These are phyloP conservation scores for Phytophthora melonis DNA, from an alignment of 352 stramenopile species.

Conservation along the genomic window DNA sequence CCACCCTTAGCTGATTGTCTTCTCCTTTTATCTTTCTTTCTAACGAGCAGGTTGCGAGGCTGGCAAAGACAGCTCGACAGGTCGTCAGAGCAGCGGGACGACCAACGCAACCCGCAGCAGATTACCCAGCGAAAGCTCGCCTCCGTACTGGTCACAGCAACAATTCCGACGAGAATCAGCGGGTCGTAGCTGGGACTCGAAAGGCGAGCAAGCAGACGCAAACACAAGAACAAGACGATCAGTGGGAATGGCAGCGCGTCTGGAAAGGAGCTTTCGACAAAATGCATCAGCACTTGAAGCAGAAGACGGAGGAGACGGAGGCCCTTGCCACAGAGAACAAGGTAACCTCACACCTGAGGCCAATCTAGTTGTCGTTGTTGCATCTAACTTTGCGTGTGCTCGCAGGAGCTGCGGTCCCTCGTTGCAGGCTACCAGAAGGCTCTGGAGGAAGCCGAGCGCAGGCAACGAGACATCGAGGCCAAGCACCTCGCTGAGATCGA, in stretches of 20 bases:
- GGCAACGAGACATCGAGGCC: conserved; percentile 39
- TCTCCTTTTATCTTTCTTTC: background rate
- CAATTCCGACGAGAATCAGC: conserved; percentile 13
- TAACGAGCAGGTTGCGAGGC: conserved; percentile 31
- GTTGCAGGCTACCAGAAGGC: conserved; percentile 52
- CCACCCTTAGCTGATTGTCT: background rate
- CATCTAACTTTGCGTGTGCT: background rate
- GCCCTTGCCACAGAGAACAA: conserved; percentile 57
- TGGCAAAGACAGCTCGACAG: conserved; percentile 23
- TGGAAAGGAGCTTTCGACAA: conserved; percentile 81
- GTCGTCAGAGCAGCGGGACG: background rate
- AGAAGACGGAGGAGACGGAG: conserved; percentile 41
- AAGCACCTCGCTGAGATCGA: conserved; percentile 58
- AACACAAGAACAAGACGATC: conserved; percentile 66
- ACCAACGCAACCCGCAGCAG: conserved; percentile 4
- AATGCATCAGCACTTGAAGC: conserved; percentile 53
- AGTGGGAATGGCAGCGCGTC: conserved; percentile 76
- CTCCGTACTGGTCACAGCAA: conserved; percentile 7
- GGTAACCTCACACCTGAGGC: conserved; percentile 16
- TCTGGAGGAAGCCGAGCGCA: conserved; percentile 44
- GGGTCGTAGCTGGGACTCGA: conserved; percentile 13
- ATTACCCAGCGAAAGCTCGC: conserved; percentile 2
- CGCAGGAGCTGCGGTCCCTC: conserved; percentile 55
- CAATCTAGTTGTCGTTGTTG: background rate
- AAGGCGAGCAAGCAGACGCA: conserved; percentile 63